Base-by-base conservation (phyloP, 257 asterid species). In the Solanum raphanifolium region DNA sequence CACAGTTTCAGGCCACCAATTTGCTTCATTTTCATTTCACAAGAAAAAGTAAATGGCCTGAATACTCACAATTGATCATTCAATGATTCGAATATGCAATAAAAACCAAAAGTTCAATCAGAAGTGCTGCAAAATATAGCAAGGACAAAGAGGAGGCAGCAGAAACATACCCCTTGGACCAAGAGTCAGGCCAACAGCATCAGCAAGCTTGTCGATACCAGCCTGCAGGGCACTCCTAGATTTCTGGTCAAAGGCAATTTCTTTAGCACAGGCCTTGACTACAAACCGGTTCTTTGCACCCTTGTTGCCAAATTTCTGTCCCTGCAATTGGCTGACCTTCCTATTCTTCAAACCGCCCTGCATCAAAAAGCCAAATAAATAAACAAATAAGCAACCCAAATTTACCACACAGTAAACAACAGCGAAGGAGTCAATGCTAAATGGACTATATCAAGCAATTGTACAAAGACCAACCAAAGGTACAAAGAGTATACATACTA, bases 121-220 rank as follows among this genome's bases (percentile, higher is more conserved):
- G 25, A 4, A 27, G 29, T 9, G 10, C 85, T 2, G 27, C 29
- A 29, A 29, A 27, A 16, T 29, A 29, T 48, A 18, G 31, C 35
- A 48, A 82, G 15, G 85, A 48, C 68, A 32, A 13, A 21, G 18
- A 32, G 16, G 13, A 4, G 78, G 74, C 46, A 87, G 15, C 3
- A 71, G 83, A 41, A 73, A 87, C 87, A 87, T 90, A 97, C 99
- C 99, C 88, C 99, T 94, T 62, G 99, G 99, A 36, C 99, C 99
- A 86, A 97, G 98, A 36, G 99, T 96, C 35, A 97, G 96, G 9
- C 98, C 99, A 41, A 97, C 99, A 27, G 95, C 98, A 90, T 97
- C 98, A 23, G 99, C 98, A 11, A 97, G 96, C 92, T 97, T 97
- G 87, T 97, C 99, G 6, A 97, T 97, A 12, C 99, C 99, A 36